Evolutionary conservation across 495 filamentous ascomycete genomes (phyloP), one percentile per base, ranked within the genome.

Genomic region (Parathielavia hyrcaniae): DNA sequence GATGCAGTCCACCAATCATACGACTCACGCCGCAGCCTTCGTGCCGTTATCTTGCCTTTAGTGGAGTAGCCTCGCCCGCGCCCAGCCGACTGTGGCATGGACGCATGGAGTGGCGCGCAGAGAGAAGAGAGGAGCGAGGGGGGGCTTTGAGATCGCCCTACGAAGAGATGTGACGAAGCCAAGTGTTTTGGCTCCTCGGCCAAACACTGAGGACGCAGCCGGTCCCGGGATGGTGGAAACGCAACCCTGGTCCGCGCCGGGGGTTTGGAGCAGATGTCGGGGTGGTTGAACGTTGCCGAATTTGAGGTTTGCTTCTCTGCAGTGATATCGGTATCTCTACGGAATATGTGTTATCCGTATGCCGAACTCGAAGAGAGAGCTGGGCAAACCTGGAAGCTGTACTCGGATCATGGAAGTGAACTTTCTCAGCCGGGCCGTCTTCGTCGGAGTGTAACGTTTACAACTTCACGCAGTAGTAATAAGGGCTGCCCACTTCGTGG

Each of bases 1-100:
- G 58, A 55, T 22, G 50, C 48, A 53, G 40, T 52, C 61, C 45
- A 62, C 74, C 72, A 77, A 77, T 75, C 66, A 73, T 30, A 58
- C 35, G 16, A 4, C 53, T 7, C 53, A 36, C 32, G 40, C 30
- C 49, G 57, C 55, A 58, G 54, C 59, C 64, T 62, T 50, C 19
- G 58, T 40, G 44, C 40, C 32, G 62, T 73, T 74, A 75, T 74
- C 74, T 71, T 57, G 48, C 57, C 51, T n/a, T 67, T 56, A 65
- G 64, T 23, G 52, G 55, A 13, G 50, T 44, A 46, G 39, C 22
- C 40, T 36, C 20, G 36, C 9, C 35, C 35, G 10, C 14, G 38
- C 48, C 50, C 22, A 44, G 47, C 59, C 55, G 40, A 47, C n/a
- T n/a, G n/a, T n/a, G n/a, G n/a, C n/a, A n/a, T n/a, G n/a, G n/a